Evolutionary conservation across 306 rosid species (phyloP).

Genomic region (Pyrus betulifolia): DNA sequence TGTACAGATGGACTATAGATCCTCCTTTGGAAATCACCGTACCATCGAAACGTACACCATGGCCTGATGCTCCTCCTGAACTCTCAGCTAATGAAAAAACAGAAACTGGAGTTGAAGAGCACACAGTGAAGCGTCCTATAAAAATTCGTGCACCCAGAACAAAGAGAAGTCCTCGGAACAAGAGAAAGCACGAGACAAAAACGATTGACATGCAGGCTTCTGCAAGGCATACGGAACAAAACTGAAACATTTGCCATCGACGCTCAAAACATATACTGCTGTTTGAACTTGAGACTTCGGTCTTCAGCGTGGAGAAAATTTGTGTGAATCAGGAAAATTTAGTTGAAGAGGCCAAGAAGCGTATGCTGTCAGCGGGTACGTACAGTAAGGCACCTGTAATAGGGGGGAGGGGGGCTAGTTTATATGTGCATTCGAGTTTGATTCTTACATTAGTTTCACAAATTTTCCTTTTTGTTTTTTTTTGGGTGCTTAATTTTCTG

Average conservation of each 20-base stretch:
- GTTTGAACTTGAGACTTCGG: constrained; percentile 31
- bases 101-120: constrained; percentile 34
- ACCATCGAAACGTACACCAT: constrained; percentile 81
- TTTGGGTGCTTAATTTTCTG: constrained; percentile 30
- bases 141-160: constrained; percentile 62
- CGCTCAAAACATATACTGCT: constrained; percentile 16
- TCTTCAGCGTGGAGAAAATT: constrained; percentile 26
- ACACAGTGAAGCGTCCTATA: constrained; percentile 38
- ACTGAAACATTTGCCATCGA: too few species aligned
- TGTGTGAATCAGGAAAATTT: neutral
- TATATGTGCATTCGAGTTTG: constrained; percentile 30
- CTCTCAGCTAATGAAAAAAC: constrained; percentile 57
- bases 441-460: constrained; percentile 28
- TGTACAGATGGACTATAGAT: constrained; percentile 77
- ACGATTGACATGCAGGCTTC: constrained; percentile 37
- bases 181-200: constrained; percentile 78
- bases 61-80: constrained; percentile 98
- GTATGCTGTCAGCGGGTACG: constrained; percentile 14
- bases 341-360: constrained; percentile 24
- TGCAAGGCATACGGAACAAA: too few species aligned
- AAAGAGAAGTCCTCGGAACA: constrained; percentile 54
- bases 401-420: constrained; percentile 18
- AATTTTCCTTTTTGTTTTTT: constrained; percentile 4
- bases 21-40: constrained; percentile 89
- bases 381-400: constrained; percentile 10